Base-by-base conservation (phyloP, 495 filamentous ascomycete genomes). In the Baudoinia panamericana region DNA sequence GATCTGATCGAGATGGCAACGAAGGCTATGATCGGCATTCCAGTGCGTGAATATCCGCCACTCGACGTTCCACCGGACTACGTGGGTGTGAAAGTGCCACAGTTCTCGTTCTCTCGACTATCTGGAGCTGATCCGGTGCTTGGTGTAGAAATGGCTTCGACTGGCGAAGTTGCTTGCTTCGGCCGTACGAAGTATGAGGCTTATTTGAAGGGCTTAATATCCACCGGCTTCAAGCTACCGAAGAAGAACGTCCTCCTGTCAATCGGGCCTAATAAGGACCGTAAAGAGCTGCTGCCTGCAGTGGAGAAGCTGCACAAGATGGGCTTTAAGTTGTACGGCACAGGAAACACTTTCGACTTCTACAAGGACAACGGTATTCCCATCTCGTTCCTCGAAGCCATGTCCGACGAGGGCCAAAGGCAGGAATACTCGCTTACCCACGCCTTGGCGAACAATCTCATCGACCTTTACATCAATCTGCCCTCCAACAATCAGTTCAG, bases 1-100 rank as follows among this genome's bases (percentile, higher is more conserved):
- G 88, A 97, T 53, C 70, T 97, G 25, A 95, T 97, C 49, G 88
- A 95, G 65, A 90, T 97, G 84, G 88, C 90, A 11, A 96, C 90
- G 40, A 94, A 93, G 67, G 88, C 90, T 12, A 95, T 97, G 63
- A 82, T 92, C 64, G 82, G 79, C 22, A 60, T 82, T 45, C 83
- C 82, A 2, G 77, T 96, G 53, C 58, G 67, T 16, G 80, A 77
- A 45, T 97, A 97, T 47, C 88, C 90, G 30, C 68, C 75, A 21
- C 69, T 78, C 39, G 72, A 68, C 37, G 68, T 93, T 20, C 77
- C 82, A 21, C 67, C 78, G 22, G 73, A 87, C 56, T 88, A 85
- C 54, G 87, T 96, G 31, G 90, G 82, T 61, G 88, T 95, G 41
- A 97, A 97, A 68, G 90, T 96, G 12, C 90, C 90, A 0, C 90